Evolutionary conservation across 305 asterid species (phyloP).

Genomic region (Solanum hybrid): DNA sequence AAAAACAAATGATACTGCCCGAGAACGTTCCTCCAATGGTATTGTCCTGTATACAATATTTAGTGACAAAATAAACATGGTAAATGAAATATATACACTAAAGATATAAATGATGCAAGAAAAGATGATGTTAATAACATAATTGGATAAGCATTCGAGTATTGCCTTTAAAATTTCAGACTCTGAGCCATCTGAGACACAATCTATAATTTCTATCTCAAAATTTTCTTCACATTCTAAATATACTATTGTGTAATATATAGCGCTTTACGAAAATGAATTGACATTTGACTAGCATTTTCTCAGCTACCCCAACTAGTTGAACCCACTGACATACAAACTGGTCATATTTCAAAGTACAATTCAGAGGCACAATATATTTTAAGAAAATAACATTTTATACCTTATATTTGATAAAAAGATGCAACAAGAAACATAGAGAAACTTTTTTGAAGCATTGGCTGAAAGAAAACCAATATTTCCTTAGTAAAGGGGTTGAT

Average conservation of each 20-base stretch:
- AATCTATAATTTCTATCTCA: not conserved
- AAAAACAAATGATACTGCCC: conserved; percentile 95
- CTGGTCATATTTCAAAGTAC: not conserved
- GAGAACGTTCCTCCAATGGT: conserved; percentile 89
- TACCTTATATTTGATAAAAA: not conserved
- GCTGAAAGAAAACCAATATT: not conserved
- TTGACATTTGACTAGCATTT: not conserved
- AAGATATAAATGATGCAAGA: not conserved
- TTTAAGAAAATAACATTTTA: not conserved
- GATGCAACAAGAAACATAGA: not conserved
- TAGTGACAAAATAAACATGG: not conserved
- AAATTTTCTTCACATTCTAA: not conserved
- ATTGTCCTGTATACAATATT: conserved; percentile 51
- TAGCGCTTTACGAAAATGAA: not conserved
- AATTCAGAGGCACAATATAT: not conserved
- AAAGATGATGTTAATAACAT: not conserved
- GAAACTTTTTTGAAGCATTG: not conserved
- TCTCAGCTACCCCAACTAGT: not conserved
- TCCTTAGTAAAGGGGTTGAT: not conserved
- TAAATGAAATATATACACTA: not conserved
- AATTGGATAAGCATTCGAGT: not conserved
- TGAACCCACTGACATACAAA: not conserved
- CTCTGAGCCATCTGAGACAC: not conserved
- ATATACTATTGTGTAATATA: not conserved
- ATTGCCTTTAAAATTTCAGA: not conserved